Evolutionary conservation across 495 filamentous ascomycete species (phyloP), one percentile per base, ranked within the genome.

Genomic region (Choiromyces venosus): DNA sequence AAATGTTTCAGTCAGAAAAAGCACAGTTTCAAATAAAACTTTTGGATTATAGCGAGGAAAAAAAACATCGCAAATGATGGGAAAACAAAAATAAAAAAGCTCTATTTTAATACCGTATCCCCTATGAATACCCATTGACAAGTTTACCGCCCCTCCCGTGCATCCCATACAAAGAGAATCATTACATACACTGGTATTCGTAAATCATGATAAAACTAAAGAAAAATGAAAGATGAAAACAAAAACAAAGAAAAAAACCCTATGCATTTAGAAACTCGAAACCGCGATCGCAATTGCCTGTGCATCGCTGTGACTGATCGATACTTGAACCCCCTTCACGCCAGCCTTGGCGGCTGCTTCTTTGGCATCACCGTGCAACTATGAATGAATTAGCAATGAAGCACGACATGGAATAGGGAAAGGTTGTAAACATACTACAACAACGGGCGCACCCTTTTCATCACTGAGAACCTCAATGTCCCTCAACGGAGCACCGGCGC

Each of bases 391-490:
- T 81, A 87, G 84, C 84, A 73, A 83, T 56, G 9, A 44, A 52
- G 36, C 19, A 72, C 69, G 37, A n/a, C 42, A 21, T 5, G 25
- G 44, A 37, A 12, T 14, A 36, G 52, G 36, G 65, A 40, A 65
- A 76, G 52, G 25, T 29, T 61, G 16, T 7, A 40, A 83, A 39
- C 80, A 85, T 89, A 98, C 95, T 79, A 87, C 87, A 70, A 97
- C 95, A 72, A 87, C 83, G 1, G 95, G 95, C 52, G 89, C 92
- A 37, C 96, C 95, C 36, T 88, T 91, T 68, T 90, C 87, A 80
- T 94, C 91, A 73, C 87, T 89, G 46, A 86, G 82, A 74, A 99
- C 93, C 86, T 99, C 95, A 84, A 99, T 98, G 19, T 97, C 94
- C 85, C 90, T 94, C 84, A 99, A 78, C 25, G 91, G 87, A 68